These are phyloP conservation scores for Lodderomyces theae DNA, from an alignment of 1,139 yeast species.

Conservation along the genomic window DNA sequence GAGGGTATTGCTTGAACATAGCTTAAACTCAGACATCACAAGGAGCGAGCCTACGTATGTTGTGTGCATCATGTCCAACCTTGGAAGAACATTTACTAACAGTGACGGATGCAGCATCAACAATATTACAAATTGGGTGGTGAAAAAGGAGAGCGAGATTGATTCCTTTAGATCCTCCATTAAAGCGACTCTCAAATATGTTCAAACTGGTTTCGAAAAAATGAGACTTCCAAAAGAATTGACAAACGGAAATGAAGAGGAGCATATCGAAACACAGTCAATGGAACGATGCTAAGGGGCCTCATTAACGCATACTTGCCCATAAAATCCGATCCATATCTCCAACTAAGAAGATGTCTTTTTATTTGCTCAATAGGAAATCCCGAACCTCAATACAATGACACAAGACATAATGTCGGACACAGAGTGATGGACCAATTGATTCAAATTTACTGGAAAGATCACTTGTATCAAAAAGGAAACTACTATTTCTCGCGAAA, in stretches of 20 bases:
- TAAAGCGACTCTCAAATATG: slow-evolving; percentile 2
- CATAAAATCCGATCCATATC: slow-evolving; percentile 1
- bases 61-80: no score
- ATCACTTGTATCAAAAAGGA: slow-evolving; percentile 12
- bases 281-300: slow-evolving; percentile 5
- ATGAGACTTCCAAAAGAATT: slow-evolving; percentile 2
- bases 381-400: slow-evolving; percentile 60
- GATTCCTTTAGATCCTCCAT: background rate
- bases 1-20: background rate
- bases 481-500: slow-evolving; percentile 20
- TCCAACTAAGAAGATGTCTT: slow-evolving; percentile 8
- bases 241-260: background rate
- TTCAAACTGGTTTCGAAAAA: slow-evolving; percentile 5
- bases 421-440: slow-evolving; percentile 48
- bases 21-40: slow-evolving; percentile 19
- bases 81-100: no score
- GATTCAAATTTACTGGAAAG: slow-evolving; percentile 24
- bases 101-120: no score
- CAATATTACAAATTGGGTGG: slow-evolving; percentile 20
- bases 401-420: slow-evolving; percentile 80
- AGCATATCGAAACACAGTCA: background rate
- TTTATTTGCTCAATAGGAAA: slow-evolving; percentile 68
- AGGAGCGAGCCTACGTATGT: slow-evolving; percentile 19
- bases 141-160: slow-evolving; percentile 15
- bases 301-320: slow-evolving; percentile 6